Evolutionary conservation across 2,329 filamentous ascomycete genomes (phyloP).

Genomic region (Plenodomus biglobosus): DNA sequence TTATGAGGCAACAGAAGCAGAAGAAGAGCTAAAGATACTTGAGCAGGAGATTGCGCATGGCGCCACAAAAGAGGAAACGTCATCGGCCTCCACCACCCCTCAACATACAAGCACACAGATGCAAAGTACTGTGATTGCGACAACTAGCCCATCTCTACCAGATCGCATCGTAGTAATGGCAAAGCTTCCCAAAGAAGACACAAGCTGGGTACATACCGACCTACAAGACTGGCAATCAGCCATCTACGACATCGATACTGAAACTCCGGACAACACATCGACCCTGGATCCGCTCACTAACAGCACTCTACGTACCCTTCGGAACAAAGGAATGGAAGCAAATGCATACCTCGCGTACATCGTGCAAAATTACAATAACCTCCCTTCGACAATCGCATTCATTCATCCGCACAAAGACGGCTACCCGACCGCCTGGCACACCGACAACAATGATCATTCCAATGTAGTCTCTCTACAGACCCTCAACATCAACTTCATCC

Average conservation of each 20-base stretch:
- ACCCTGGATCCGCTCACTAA: constrained; percentile 20
- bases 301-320: constrained; percentile 17
- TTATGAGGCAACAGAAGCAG: constrained; percentile 11
- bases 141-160: constrained; percentile 10
- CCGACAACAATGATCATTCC: constrained; percentile 13
- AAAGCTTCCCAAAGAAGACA: constrained; percentile 20
- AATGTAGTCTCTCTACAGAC: constrained; percentile 6
- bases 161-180: constrained; percentile 25
- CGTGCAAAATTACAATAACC: constrained; percentile 26
- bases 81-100: constrained; percentile 2
- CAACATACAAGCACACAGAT: constrained; percentile 7
- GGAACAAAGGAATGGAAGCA: constrained; percentile 26
- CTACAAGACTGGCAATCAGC: constrained; percentile 46
- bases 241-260: constrained; percentile 39
- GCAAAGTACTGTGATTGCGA: constrained; percentile 7
- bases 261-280: constrained; percentile 15
- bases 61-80: constrained; percentile 7
- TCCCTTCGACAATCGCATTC: constrained; percentile 24
- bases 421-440: constrained; percentile 9
- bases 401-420: constrained; percentile 20
- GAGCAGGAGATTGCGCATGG: no score
- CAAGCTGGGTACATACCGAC: constrained; percentile 21
- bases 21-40: constrained; percentile 9
- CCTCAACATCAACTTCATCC: constrained; percentile 44
- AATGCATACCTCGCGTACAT: constrained; percentile 30